These are phyloP conservation scores for Sungouiella thailandica DNA, from an alignment of 805 yeast species.

Conservation along the genomic window DNA sequence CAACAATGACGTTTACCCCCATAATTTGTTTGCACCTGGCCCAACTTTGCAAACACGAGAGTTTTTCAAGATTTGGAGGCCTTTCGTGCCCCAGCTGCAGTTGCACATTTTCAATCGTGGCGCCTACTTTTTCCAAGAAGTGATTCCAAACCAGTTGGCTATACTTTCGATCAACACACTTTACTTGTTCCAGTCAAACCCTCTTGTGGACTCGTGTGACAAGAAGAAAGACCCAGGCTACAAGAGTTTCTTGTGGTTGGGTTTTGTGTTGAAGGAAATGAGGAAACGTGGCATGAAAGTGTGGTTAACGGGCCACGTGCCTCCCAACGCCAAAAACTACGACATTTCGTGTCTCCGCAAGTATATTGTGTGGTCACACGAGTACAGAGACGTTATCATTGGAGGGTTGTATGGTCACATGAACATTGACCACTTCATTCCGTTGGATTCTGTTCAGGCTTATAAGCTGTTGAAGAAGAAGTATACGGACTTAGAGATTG, in stretches of 20 bases:
- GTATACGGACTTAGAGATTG: constrained; percentile 11
- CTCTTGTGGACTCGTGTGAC: constrained; percentile 79
- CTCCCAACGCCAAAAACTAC: constrained; percentile 74
- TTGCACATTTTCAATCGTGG: constrained; percentile 70
- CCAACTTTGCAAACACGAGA: constrained; percentile 87
- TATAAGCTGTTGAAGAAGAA: constrained; percentile 43
- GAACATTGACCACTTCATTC: constrained; percentile 84
- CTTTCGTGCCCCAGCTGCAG: constrained; percentile 72
- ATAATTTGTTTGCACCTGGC: constrained; percentile 78
- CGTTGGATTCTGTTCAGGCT: constrained; percentile 67
- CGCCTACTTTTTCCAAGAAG: constrained; percentile 69
- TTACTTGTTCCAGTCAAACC: constrained; percentile 70
- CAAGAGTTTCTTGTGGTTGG: constrained; percentile 71
- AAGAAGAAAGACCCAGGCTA: constrained; percentile 73
- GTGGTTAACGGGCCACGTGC: constrained; percentile 87
- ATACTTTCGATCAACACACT: constrained; percentile 75
- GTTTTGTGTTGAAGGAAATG: constrained; percentile 66
- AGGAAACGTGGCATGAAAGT: constrained; percentile 73
- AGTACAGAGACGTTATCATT: constrained; percentile 75
- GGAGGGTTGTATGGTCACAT: constrained; percentile 87
- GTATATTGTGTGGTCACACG: constrained; percentile 76
- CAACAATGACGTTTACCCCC: constrained; percentile 87
- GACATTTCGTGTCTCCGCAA: constrained; percentile 71
- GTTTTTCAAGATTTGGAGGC: constrained; percentile 66
- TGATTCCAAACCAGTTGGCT: constrained; percentile 76